A percentile compares a stretch with the other conserved stretches of the same genome.
phyloP scores from a whole-genome alignment of 176 grass and related monocot genomes.

The Chloris gayana region DNA sequence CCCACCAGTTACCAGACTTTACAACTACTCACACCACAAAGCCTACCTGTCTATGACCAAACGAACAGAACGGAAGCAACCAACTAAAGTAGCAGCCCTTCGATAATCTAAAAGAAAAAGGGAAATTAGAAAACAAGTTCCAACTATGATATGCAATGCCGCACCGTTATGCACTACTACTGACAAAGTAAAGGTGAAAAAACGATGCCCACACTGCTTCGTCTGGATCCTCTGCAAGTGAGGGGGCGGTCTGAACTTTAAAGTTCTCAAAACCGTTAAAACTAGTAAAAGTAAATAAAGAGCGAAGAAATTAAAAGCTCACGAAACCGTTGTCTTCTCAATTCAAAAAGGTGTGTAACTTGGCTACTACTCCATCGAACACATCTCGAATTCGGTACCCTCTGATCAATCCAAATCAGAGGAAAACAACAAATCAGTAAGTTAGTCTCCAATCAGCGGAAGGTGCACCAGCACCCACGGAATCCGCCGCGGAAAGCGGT shows the following conservation, averaged over 20 bases:
- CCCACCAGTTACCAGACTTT: conserved; percentile 27
- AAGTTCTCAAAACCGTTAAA: conserved; percentile 18
- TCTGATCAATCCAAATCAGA: conserved; percentile 7
- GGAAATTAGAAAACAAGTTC: background rate
- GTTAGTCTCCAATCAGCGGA: background rate
- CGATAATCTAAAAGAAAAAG: background rate
- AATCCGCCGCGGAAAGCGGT: conserved; percentile 5
- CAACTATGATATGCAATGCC: background rate
- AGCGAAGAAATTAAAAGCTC: background rate
- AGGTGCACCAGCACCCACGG: background rate
- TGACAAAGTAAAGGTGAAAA: conserved; percentile 8
- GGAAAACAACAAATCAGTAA: background rate
- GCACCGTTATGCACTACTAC: conserved; percentile 8
- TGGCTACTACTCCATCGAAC: conserved; percentile 3
- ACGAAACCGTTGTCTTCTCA: background rate
- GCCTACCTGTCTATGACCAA: conserved; percentile 39
- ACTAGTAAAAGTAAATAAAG: conserved; percentile 17
- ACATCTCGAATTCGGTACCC: background rate
- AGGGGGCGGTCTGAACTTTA: background rate
- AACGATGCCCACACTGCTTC: background rate
- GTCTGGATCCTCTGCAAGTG: background rate
- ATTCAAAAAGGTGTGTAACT: conserved; percentile 7
- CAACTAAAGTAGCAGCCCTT: conserved; percentile 26
- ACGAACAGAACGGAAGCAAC: conserved; percentile 37
- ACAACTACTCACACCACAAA: conserved; percentile 49